Base-by-base conservation (phyloP, 768 basidiomycete species). In the Gymnopilus junonius region DNA sequence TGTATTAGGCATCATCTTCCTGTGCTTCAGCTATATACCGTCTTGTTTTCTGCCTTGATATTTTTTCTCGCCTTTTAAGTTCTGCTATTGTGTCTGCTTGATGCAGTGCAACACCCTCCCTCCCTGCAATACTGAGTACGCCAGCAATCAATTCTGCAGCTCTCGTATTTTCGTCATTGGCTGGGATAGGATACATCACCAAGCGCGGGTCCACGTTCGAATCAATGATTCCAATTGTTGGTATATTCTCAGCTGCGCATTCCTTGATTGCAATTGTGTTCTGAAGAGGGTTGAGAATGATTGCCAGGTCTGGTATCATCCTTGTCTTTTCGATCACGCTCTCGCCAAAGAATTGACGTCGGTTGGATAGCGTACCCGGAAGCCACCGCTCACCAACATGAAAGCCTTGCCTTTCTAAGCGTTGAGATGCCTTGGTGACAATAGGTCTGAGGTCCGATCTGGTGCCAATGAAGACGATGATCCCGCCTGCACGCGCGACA, bases 171-270 rank as follows among this genome's bases (percentile, higher is more conserved):
- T 99, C 97, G 77, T 97, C 94, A 75, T 99, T 99, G n/a, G 94
- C 95, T 0, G 95, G 96, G 71, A 99, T 98, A 43, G 97, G 92
- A 75, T 97, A 99, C 85, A 98, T 97, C 65, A 99, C 96, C 39
- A 95, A 83, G 25, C 97, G 88, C 5, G 97, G 97, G 77, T 99
- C 97, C 43, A 88, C 92, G 73, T 99, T 95, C 21, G 95, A 94
- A 76, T 99, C 97, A 58, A 96, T 87, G 63, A 99, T 89, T 34
- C 91, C 97, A 63, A 99, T 88, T 1, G 97, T 99, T 0, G 97
- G 97, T 59, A 99, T 86, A 71, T 96, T 91, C 64, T 90, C 85
- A 59, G 89, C 82, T 15, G 94, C 94, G 70, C 94, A 96, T 79
- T 99, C 97, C 58, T 91, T 88, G 70, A 99, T 92, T 15, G 94